phyloP scores from a whole-genome alignment of 257 asterid species.

The Mitragyna speciosa region DNA sequence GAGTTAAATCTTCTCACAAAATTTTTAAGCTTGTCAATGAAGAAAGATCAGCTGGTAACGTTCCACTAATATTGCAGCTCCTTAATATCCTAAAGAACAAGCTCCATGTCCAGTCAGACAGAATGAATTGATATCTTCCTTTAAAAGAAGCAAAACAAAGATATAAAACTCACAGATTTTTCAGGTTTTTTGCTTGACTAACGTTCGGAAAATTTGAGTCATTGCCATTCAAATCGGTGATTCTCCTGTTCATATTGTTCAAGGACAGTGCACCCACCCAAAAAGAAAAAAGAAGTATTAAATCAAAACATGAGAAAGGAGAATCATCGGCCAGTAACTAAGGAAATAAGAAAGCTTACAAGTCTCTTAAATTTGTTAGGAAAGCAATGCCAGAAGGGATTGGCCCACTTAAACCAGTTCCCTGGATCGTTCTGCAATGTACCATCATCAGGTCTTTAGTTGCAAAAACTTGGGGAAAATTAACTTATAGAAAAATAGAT shows the following conservation, averaged over 20 bases:
- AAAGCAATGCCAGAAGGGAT: conserved; percentile 57
- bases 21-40: conserved; percentile 26
- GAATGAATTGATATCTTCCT: not conserved
- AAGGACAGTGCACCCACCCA: not conserved
- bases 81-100: conserved; percentile 57
- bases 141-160: not conserved
- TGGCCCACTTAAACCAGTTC: conserved; percentile 60
- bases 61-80: conserved; percentile 62
- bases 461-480: no score
- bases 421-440: conserved; percentile 51
- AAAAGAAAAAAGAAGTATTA: no score
- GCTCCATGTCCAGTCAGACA: conserved; percentile 12
- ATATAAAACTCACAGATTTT: conserved; percentile 46
- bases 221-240: conserved; percentile 62
- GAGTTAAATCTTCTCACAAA: conserved; percentile 45
- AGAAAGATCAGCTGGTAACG: conserved; percentile 49
- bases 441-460: not conserved
- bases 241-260: conserved; percentile 43
- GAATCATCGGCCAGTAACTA: no score
- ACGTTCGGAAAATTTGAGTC: conserved; percentile 53
- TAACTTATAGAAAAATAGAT: no score
- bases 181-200: conserved; percentile 28
- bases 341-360: conserved; percentile 44
- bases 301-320: no score
- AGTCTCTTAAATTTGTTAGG: conserved; percentile 50